Base-by-base conservation (phyloP, 441 rosid species). In the Gossypium trilobum region DNA sequence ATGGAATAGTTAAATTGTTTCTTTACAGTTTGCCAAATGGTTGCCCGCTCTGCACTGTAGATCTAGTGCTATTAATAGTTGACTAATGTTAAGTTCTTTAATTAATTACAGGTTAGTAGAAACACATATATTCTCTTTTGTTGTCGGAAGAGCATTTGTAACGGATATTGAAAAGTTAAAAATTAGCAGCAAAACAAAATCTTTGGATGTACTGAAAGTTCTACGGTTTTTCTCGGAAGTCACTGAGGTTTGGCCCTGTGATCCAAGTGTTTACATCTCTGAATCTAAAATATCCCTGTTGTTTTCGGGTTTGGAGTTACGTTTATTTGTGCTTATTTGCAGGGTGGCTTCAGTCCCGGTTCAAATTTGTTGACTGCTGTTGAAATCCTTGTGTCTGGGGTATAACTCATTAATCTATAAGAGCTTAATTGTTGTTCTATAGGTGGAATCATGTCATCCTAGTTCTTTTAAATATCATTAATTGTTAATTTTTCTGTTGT, bases 91-190 rank as follows among this genome's bases (percentile, higher is more conserved):
- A 78, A 71, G 57, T 77, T 56, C 60, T 77, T 75, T 75, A 58
- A 67, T 79, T 74, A 52, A 83, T 76, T 74, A 74, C 97, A 95
- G 99, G 97, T 85, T 95, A 89, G 99, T 93, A 78, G 99, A 95
- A 87, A 93, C 98, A 77, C 99, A 95, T 68, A 86, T 95, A 78
- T 95, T 95, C 89, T 93, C 92, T 59, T 95, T 95, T 83, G 99
- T 93, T 78, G 91, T 95, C 81, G 99, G 99, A 87, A 87, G 99
- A 89, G 99, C 98, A 55, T 95, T 93, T 89, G 99, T 93, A 74
- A 87, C 97, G 39, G 99, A 95, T 82, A 83, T 93, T 65, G 99
- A 89, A 79, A 95, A 95, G 89, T 87, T 95, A 85, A 95, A 93
- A 81, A 89, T 95, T 74, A 80, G 92, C 86, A 90, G 90, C 90